Evolutionary conservation across 768 basidiomycete genomes (phyloP), one percentile per base, ranked within the genome.

Genomic region (Macrolepiota albuminosa): DNA sequence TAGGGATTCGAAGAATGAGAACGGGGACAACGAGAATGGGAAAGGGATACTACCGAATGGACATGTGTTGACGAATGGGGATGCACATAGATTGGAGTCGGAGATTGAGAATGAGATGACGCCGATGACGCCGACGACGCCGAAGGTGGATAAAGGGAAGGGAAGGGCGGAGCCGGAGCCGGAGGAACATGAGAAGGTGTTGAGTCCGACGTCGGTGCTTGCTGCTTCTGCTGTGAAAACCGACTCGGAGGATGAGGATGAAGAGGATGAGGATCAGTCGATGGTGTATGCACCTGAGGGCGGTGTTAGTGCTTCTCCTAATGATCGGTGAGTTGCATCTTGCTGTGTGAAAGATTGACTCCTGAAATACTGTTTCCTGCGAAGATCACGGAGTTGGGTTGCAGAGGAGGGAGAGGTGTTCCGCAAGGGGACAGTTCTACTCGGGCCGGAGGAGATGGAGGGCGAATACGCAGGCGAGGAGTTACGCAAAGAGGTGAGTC

Each of bases 371-470:
- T 26, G 16, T 16, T 46, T 29, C 0, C 29, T 26, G 9, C 9
- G 16, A 55, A 89, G 91, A 51, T 90, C 89, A 29, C 79, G 85
- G 63, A 85, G 80, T 54, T 92, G 91, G 88, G 89, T 95, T 0
- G 91, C 86, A 57, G 97, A 98, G 70, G 97, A 99, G 70, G 94
- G 94, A 0, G 96, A 98, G 73, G 89, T 98, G 43, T 98, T 98
- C 77, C 80, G 95, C 45, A 95, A 96, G 68, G 94, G 95, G 0
- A 85, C 82, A 10, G 88, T 87, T 4, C 76, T 98, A 21, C 77
- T 93, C 9, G 87, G 87, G 1, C 85, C 85, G 8, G 91, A 89
- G 65, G 93, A 95, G 71, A 90, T 94, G 84, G 93, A 95, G 66
- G 87, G 85, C 0, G 93, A 93, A 66, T 92, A 88, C 67, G 90